Percentiles rank a stretch among this genome's conserved stretches.
Evolutionary conservation across 257 asterid genomes (phyloP).

Genomic region (Penstemon eatonii): DNA sequence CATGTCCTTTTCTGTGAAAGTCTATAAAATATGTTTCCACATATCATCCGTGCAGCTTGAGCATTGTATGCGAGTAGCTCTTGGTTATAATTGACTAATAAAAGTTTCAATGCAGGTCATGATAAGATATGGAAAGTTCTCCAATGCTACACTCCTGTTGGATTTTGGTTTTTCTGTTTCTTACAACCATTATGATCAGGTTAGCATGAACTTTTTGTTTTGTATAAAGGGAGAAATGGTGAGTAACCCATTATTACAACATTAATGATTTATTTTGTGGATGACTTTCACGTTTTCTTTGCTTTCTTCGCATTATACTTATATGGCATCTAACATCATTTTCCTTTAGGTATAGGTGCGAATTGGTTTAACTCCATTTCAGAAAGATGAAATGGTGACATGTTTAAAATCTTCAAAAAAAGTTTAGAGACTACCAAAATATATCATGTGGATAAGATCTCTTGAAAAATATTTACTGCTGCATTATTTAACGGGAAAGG

Average conservation of each 20-base stretch:
- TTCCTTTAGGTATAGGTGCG: no score
- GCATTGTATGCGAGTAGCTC: not conserved
- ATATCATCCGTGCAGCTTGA: not conserved
- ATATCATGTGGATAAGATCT: no score
- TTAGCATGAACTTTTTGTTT: constrained; percentile 24
- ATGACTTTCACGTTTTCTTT: not conserved
- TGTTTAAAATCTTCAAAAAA: no score
- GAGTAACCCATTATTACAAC: not conserved
- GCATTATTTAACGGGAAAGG: no score
- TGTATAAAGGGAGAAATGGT: not conserved
- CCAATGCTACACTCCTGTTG: constrained; percentile 71
- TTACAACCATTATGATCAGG: constrained; percentile 65
- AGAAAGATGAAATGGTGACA: no score
- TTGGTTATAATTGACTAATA: not conserved
- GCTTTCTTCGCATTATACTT: not conserved
- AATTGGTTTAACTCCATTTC: no score
- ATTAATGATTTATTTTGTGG: not conserved
- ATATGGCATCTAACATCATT: not conserved
- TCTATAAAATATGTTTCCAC: constrained; percentile 1
- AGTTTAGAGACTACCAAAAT: no score
- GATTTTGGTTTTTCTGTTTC: constrained; percentile 77
- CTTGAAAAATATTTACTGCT: no score
- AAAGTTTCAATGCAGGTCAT: constrained; percentile 39
- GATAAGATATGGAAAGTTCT: constrained; percentile 74
- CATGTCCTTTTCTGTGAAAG: not conserved